These are phyloP conservation scores for Hordeum pubiflorum DNA, from an alignment of 202 grass and related monocot genomes.

Conservation along the genomic window DNA sequence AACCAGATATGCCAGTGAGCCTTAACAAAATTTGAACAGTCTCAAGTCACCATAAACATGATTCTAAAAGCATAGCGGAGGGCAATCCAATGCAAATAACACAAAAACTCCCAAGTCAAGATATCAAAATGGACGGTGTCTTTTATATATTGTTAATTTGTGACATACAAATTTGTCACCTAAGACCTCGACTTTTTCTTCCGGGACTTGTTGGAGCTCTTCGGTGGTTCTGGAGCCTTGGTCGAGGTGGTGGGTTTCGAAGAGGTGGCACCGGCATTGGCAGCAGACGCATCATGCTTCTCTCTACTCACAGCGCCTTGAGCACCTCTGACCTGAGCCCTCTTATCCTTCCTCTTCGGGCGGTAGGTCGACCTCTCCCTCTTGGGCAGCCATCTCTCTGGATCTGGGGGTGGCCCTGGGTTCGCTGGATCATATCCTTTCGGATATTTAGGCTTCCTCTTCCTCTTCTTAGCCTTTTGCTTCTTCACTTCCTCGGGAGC, in stretches of 20 bases:
- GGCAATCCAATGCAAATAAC: not conserved
- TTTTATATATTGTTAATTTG: conserved; percentile 7
- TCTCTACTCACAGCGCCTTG: conserved; percentile 78
- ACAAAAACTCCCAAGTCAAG: conserved; percentile 23
- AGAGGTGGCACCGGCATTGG: conserved; percentile 24
- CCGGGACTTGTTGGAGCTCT: conserved; percentile 41
- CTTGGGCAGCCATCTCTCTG: conserved; percentile 91
- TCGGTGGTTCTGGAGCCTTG: conserved; percentile 58
- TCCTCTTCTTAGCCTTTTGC: conserved; percentile 79
- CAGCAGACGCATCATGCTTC: conserved; percentile 42
- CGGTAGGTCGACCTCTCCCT: conserved; percentile 84
- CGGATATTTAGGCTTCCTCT: conserved; percentile 81
- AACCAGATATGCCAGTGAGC: not conserved
- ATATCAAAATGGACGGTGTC: conserved; percentile 16
- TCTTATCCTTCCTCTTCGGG: conserved; percentile 92
- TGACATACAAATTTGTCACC: not conserved
- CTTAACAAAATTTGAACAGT: conserved; percentile 1
- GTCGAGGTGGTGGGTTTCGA: conserved; percentile 37
- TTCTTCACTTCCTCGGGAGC: conserved; percentile 64
- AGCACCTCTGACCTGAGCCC: conserved; percentile 78
- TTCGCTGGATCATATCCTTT: conserved; percentile 88
- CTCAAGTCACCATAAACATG: not conserved
- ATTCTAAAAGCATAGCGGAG: conserved; percentile 1
- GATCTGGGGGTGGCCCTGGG: conserved; percentile 76
- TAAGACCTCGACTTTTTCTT: conserved; percentile 88